These are phyloP conservation scores for Alternaria gansuensis DNA, from an alignment of 2,329 filamentous ascomycete species.

Conservation along the genomic window DNA sequence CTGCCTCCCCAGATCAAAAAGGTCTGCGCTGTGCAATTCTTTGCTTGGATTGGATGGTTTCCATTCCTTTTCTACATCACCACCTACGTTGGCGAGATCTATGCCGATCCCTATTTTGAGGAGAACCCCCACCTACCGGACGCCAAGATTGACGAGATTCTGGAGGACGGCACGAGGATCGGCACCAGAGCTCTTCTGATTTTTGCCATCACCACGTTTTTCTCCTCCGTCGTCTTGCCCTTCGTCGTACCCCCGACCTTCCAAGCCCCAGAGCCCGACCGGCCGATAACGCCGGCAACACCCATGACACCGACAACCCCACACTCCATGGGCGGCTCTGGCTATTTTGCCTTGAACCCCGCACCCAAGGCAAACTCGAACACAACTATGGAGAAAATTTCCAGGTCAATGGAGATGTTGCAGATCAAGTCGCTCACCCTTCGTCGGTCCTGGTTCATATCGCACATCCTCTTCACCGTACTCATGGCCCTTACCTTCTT, in stretches of 20 bases:
- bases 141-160: conserved; percentile 78
- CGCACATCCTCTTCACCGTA: conserved; percentile 81
- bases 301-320: conserved; percentile 48
- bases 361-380: conserved; percentile 31
- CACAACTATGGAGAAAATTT: conserved; percentile 37
- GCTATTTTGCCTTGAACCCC: conserved; percentile 46
- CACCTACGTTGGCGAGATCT: conserved; percentile 92
- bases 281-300: conserved; percentile 54
- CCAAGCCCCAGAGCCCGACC: conserved; percentile 54
- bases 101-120: conserved; percentile 82
- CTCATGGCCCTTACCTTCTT: conserved; percentile 87
- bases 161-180: conserved; percentile 84
- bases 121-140: conserved; percentile 80
- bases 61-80: conserved; percentile 95
- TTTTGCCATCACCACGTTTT: conserved; percentile 85
- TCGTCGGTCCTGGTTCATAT: conserved; percentile 84
- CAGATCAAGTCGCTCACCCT: conserved; percentile 86
- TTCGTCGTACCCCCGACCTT: conserved; percentile 87
- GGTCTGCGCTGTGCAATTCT: conserved; percentile 72
- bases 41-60: conserved; percentile 95
- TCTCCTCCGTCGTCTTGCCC: conserved; percentile 82
- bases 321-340: conserved; percentile 45
- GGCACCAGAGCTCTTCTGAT: conserved; percentile 90
- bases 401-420: conserved; percentile 65
- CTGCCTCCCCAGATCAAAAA: conserved; percentile 83